A percentile compares a stretch with the other conserved stretches of the same genome.
phyloP scores from a whole-genome alignment of 805 yeast genomes.

The Monosporozyma siamensis region DNA sequence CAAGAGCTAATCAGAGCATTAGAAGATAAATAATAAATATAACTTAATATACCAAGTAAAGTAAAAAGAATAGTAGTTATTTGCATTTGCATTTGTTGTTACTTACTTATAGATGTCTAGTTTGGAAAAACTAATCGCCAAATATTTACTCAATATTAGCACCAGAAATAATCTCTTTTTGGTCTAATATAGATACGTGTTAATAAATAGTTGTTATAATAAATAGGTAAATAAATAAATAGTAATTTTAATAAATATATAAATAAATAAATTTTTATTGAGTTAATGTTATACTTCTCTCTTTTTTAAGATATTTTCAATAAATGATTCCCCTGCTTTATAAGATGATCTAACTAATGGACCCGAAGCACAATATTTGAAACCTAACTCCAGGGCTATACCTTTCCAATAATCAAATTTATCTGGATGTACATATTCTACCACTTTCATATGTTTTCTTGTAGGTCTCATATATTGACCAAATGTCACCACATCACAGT shows the following conservation, averaged over 20 bases:
- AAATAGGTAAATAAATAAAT: slow-evolving; percentile 1
- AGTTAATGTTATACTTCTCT: slow-evolving; percentile 32
- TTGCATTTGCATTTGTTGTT: too few relatives aligned
- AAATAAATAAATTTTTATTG: background rate
- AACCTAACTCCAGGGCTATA: slow-evolving; percentile 79
- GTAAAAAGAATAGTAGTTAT: too few relatives aligned
- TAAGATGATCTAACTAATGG: slow-evolving; percentile 94
- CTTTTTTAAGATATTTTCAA: slow-evolving; percentile 83
- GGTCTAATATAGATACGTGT: background rate
- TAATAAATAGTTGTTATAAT: background rate
- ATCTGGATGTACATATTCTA: slow-evolving; percentile 87
- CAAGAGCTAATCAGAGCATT: slow-evolving; percentile 45
- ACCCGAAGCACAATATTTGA: slow-evolving; percentile 93
- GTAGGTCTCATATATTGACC: slow-evolving; percentile 99
- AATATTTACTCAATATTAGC: too few relatives aligned
- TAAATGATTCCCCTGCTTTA: slow-evolving; percentile 97
- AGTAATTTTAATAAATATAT: background rate
- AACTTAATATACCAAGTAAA: too few relatives aligned
- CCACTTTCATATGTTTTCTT: slow-evolving; percentile 96
- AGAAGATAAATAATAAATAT: slow-evolving; percentile 26
- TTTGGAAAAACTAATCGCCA: too few relatives aligned
- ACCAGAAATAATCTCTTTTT: too few relatives aligned
- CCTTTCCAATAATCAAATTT: slow-evolving; percentile 91
- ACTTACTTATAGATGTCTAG: too few relatives aligned
- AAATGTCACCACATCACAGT: slow-evolving; percentile 92